Evolutionary conservation across 768 basidiomycete genomes (phyloP).

Genomic region (Leccinum subgranulosum): DNA sequence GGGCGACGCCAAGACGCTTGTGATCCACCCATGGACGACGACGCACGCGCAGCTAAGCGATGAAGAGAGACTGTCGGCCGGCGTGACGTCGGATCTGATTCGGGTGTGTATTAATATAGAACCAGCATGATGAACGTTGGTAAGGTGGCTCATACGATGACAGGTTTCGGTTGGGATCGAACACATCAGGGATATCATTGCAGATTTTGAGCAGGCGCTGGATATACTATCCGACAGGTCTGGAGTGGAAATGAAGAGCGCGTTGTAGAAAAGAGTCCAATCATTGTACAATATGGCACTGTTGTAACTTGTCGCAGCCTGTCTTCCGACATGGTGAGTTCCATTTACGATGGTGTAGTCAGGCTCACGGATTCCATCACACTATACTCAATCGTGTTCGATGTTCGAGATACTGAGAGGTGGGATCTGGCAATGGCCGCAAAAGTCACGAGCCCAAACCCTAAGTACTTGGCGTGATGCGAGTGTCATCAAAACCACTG

Average conservation of each 20-base stretch:
- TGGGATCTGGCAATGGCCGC: too few species aligned
- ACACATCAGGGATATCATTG: conserved; percentile 45
- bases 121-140: not conserved
- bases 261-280: conserved; percentile 1
- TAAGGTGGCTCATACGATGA: not conserved
- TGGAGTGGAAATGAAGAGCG: not conserved
- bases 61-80: conserved; percentile 46
- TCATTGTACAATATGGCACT: not conserved
- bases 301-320: not conserved
- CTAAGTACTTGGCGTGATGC: too few species aligned
- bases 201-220: conserved; percentile 43
- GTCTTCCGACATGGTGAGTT: too few species aligned
- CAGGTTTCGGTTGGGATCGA: conserved; percentile 46
- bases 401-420: too few species aligned
- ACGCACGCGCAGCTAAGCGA: conserved; percentile 56
- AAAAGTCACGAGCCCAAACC: too few species aligned
- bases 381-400: too few species aligned
- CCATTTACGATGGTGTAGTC: too few species aligned
- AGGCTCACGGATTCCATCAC: too few species aligned
- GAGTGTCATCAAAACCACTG: too few species aligned
- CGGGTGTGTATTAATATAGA: conserved; percentile 43
- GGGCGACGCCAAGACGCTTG: conserved; percentile 61
- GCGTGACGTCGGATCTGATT: conserved; percentile 56
- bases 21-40: conserved; percentile 56
- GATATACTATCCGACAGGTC: not conserved